phyloP scores from a whole-genome alignment of 306 rosid genomes.

The Rubus idaeus region DNA sequence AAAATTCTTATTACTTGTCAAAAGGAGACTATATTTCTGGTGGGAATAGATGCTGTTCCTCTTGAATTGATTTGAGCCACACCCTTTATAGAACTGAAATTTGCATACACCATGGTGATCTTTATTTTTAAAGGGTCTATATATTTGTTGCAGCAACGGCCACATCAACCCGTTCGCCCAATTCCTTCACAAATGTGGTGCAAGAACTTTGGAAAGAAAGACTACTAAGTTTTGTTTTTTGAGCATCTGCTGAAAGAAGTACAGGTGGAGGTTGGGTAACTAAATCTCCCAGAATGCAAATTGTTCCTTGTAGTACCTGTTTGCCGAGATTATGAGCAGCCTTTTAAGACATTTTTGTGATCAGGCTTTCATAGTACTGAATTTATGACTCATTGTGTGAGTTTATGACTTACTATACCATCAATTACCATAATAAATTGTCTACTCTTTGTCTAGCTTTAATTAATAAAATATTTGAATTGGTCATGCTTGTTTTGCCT shows the following conservation, averaged over 20 bases:
- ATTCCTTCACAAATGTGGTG: slow-evolving; percentile 98
- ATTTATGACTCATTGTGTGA: slow-evolving; percentile 33
- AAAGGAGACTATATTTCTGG: not conserved
- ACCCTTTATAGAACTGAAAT: slow-evolving; percentile 17
- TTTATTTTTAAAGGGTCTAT: slow-evolving; percentile 23
- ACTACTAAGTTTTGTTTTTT: slow-evolving; percentile 43
- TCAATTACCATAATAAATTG: slow-evolving; percentile 49
- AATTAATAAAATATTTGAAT: slow-evolving; percentile 22
- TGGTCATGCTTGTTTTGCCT: slow-evolving; percentile 7
- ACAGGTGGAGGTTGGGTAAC: slow-evolving; percentile 28
- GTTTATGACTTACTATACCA: slow-evolving; percentile 24
- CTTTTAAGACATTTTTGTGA: slow-evolving; percentile 28
- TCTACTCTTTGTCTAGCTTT: slow-evolving; percentile 20
- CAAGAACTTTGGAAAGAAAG: slow-evolving; percentile 90
- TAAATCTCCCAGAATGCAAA: slow-evolving; percentile 22
- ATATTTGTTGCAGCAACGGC: slow-evolving; percentile 82
- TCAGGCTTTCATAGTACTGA: slow-evolving; percentile 24
- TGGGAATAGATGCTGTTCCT: slow-evolving; percentile 25
- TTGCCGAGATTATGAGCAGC: slow-evolving; percentile 40
- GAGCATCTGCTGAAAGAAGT: slow-evolving; percentile 25
- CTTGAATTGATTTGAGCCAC: slow-evolving; percentile 20
- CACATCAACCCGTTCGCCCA: slow-evolving; percentile 93
- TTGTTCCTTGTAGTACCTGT: slow-evolving; percentile 29
- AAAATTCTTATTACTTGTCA: not conserved
- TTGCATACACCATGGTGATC: slow-evolving; percentile 18